Evolutionary conservation across 192 early-diverging fungal species (phyloP).

Genomic region (Borealophlyctis nickersoniae): DNA sequence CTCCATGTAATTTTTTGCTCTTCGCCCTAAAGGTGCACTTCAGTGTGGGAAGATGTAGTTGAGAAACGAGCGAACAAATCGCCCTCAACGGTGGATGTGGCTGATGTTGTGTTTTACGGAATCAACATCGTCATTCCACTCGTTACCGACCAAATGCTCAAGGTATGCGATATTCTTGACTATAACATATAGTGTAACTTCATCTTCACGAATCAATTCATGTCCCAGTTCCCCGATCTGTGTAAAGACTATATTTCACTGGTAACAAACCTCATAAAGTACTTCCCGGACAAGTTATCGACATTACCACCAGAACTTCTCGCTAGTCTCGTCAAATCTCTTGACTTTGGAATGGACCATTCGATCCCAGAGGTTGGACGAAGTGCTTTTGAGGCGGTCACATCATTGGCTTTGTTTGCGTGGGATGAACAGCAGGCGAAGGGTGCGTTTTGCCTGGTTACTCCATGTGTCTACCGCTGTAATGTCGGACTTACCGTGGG

Average conservation of each 20-base stretch:
- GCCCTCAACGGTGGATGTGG: conserved; percentile 32
- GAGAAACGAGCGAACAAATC: conserved; percentile 23
- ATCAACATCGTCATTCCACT: conserved; percentile 67
- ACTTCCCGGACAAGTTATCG: conserved; percentile 60
- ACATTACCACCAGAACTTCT: conserved; percentile 48
- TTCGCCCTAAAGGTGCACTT: background rate
- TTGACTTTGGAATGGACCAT: conserved; percentile 62
- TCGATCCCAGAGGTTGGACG: conserved; percentile 58
- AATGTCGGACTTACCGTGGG: conserved; percentile 10
- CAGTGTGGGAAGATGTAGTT: conserved; percentile 31
- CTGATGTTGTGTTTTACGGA: conserved; percentile 70
- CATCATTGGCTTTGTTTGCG: conserved; percentile 53
- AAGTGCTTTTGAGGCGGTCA: conserved; percentile 61
- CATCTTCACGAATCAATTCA: background rate
- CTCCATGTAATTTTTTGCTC: background rate
- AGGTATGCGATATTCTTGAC: conserved; percentile 40
- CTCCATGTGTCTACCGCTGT: too few species aligned
- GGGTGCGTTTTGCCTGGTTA: too few species aligned
- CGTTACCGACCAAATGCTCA: conserved; percentile 68
- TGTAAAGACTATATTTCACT: conserved; percentile 67
- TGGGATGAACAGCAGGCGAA: conserved; percentile 40
- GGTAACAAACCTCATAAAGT: conserved; percentile 59
- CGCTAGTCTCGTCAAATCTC: conserved; percentile 53
- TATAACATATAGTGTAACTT: too few species aligned
- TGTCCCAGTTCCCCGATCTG: conserved; percentile 50